Percentiles rank a stretch among this genome's conserved stretches.
Evolutionary conservation across 768 basidiomycete species (phyloP).

Genomic region (Xerocomellus amylosporus): DNA sequence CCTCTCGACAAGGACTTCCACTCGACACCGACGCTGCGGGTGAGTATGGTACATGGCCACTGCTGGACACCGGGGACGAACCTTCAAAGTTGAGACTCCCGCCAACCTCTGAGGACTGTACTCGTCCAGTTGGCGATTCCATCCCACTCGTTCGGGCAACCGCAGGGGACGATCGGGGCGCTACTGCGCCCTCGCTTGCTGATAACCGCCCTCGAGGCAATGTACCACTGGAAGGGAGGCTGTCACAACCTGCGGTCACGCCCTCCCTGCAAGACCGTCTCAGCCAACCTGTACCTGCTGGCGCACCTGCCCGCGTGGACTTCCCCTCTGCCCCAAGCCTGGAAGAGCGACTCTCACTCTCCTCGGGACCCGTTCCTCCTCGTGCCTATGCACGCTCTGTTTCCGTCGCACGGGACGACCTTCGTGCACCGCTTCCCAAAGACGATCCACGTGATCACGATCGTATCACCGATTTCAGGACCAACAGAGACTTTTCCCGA

Average conservation of each 20-base stretch:
- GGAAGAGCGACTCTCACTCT: conserved; percentile 45
- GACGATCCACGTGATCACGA: conserved; percentile 31
- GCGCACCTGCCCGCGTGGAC: conserved; percentile 20
- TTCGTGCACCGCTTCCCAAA: conserved; percentile 30
- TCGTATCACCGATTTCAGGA: conserved; percentile 23
- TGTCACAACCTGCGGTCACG: conserved; percentile 32
- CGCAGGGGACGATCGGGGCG: conserved; percentile 29
- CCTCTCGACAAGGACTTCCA: conserved; percentile 3
- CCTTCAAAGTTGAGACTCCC: conserved; percentile 18
- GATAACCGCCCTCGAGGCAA: conserved; percentile 29
- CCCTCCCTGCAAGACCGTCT: conserved; percentile 40
- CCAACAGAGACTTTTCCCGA: conserved; percentile 36
- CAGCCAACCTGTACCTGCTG: conserved; percentile 5
- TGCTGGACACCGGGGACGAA: conserved; percentile 29
- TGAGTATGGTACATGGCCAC: conserved; percentile 30
- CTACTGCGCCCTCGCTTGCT: conserved; percentile 15
- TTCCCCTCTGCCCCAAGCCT: conserved; percentile 33
- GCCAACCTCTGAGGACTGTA: conserved; percentile 21
- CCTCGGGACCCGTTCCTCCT: conserved; percentile 24
- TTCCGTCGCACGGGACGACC: background rate
- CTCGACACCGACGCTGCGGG: conserved; percentile 18
- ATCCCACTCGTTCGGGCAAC: conserved; percentile 13
- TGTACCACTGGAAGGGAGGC: conserved; percentile 39
- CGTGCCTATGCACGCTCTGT: too few species aligned
- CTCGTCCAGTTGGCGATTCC: conserved; percentile 19